Percentiles rank a stretch among this genome's conserved stretches.
Conservation (phyloP, 208 protist species). For the Trypanosoma brucei region DNA sequence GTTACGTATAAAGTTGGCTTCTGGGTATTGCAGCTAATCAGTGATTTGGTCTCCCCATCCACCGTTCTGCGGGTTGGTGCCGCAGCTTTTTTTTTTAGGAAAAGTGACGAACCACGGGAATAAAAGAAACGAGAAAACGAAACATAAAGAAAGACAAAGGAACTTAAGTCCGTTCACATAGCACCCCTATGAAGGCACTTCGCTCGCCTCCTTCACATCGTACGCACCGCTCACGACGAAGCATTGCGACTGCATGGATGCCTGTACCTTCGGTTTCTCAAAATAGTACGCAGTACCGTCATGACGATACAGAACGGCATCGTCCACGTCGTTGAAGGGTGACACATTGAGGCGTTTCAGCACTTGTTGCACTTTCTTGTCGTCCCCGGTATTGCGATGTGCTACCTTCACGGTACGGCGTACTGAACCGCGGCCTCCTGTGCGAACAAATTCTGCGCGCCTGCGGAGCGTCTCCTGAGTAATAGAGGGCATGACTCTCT, state of each 20-base stretch:
- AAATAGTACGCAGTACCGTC: constrained; percentile 96
- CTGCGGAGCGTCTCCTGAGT: constrained; percentile 81
- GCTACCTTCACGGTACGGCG: constrained; percentile 76
- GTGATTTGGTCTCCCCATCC: too few species aligned
- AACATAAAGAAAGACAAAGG: background rate
- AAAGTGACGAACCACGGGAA: background rate
- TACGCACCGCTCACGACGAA: constrained; percentile 95
- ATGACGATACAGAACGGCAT: constrained; percentile 96
- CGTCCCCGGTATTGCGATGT: constrained; percentile 82
- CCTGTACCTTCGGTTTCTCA: constrained; percentile 96
- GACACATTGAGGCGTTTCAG: constrained; percentile 93
- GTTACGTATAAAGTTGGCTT: too few species aligned
- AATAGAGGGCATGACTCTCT: constrained; percentile 66
- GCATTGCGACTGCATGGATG: constrained; percentile 94
- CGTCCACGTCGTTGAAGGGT: constrained; percentile 95
- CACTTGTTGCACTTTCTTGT: constrained; percentile 93
- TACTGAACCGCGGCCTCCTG: constrained; percentile 95
- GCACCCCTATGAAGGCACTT: constrained; percentile 35
- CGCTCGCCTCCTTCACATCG: constrained; percentile 68
- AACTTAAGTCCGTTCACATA: background rate
- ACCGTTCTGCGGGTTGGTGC: too few species aligned
- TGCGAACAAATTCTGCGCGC: constrained; percentile 90
- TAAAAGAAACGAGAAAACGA: background rate
- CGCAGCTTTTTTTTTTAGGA: too few species aligned
- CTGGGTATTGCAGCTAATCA: too few species aligned